Conservation (phyloP, 768 basidiomycete species). For the Tricholoma saponaceum region DNA sequence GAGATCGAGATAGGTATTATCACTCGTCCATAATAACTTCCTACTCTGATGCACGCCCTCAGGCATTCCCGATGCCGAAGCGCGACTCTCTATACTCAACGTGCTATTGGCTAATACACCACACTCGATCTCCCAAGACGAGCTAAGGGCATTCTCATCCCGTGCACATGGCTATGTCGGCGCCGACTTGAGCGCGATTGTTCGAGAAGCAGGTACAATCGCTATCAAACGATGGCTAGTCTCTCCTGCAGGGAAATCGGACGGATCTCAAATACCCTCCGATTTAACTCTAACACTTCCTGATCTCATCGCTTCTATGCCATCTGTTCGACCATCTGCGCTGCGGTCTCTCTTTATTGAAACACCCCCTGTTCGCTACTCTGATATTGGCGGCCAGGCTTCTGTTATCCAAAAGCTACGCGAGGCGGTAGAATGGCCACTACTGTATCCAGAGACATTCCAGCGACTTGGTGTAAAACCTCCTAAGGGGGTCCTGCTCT, state of each 20-base stretch:
- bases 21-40: background rate
- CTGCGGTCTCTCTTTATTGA: conserved; percentile 93
- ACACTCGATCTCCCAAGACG: conserved; percentile 54
- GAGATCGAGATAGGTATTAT: conserved; percentile 89
- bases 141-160: conserved; percentile 64
- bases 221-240: conserved; percentile 84
- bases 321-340: conserved; percentile 84
- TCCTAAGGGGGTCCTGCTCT: conserved; percentile 86
- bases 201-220: conserved; percentile 88
- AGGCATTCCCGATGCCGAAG: conserved; percentile 88
- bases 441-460: conserved; percentile 84
- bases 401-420: conserved; percentile 78
- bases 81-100: conserved; percentile 81
- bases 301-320: conserved; percentile 71
- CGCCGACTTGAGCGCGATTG: conserved; percentile 88
- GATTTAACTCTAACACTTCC: conserved; percentile 42
- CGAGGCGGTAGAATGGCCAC: conserved; percentile 95
- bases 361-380: conserved; percentile 74
- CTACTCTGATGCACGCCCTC: conserved; percentile 1
- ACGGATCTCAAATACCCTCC: conserved; percentile 10
- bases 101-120: conserved; percentile 83
- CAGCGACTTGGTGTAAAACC: conserved; percentile 82
- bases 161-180: conserved; percentile 96
- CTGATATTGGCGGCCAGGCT: conserved; percentile 88
- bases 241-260: conserved; percentile 12